Base-by-base conservation (phyloP, 139 green algal species). In the Ulvella scutata region DNA sequence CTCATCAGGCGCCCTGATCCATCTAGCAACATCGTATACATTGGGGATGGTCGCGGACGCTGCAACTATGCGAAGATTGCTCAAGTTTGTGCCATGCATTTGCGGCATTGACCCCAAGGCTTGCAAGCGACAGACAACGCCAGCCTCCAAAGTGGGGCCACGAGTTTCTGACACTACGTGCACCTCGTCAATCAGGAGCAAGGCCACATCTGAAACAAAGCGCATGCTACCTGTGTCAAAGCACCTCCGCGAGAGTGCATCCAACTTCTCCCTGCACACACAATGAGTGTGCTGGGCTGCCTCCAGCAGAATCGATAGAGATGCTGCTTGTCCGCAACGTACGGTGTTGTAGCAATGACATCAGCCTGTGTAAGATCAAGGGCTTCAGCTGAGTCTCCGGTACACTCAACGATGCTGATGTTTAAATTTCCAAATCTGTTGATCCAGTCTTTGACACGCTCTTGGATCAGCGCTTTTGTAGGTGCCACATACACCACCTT, bases 181-280 rank as follows among this genome's bases (percentile, higher is more conserved):
- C 21, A 97, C 90, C 81, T 98, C 92, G 75, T 97, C 93, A 36
- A 98, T 88, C 3, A 97, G 77, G 36, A 97, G 78, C 23, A 96
- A 80, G 0, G 61, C 78, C n/a, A 95, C 84, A 60, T 91, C 81
- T 37, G 62, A 73, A 72, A 93, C 86, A 77, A 94, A 94, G 37
- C 67, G 38, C 79, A 87, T 86, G n/a, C 80, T 83, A 20, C 85
- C 85, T 29, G 77, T 75, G 34, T 89, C 74, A 37, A 82, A 74
- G 17, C 79, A 40, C 21, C 72, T 76, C 2, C 89, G 59, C 9
- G 82, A 92, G 23, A 89, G 62, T 21, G 87, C 72, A 78, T 96
- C 90, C 81, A 79, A 62, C 75, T 72, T 37, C 29, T 61, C 72
- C 4, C 23, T 44, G 35, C 72, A 60, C 67, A 72, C 38, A 4